Percentiles rank a stretch among this genome's conserved stretches.
These are phyloP conservation scores for Boletales sp. DNA, from an alignment of 768 basidiomycete genomes.

Conservation along the genomic window DNA sequence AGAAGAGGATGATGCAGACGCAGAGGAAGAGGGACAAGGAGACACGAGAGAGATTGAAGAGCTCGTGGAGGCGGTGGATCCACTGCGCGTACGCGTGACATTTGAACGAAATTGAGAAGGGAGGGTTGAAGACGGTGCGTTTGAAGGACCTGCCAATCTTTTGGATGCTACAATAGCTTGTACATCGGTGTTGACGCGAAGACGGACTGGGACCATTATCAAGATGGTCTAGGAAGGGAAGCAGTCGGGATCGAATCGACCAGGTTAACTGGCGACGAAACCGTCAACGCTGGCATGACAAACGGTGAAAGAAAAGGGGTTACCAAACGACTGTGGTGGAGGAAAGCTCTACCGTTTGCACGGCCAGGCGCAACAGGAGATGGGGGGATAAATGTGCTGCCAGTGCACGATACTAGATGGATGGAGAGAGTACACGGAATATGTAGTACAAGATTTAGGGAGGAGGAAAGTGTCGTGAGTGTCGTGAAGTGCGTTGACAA, in stretches of 20 bases:
- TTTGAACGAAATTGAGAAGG: conserved; percentile 11
- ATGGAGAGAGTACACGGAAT: conserved; percentile 13
- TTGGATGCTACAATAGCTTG: conserved; percentile 33
- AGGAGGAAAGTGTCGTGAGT: conserved; percentile 21
- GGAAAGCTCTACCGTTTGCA: background rate
- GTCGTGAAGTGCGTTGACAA: conserved; percentile 20
- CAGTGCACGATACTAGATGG: background rate
- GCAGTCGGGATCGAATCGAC: background rate
- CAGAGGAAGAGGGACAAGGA: conserved; percentile 44
- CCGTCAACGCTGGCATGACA: conserved; percentile 8
- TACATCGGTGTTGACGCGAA: conserved; percentile 48
- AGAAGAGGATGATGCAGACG: conserved; percentile 49
- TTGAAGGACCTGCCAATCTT: conserved; percentile 27
- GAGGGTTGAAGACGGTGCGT: conserved; percentile 23
- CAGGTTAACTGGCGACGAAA: conserved; percentile 1
- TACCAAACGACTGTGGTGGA: conserved; percentile 6
- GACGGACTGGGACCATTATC: conserved; percentile 43
- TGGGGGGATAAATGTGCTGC: background rate
- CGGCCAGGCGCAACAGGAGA: background rate
- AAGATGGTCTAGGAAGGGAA: background rate
- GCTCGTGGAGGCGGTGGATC: conserved; percentile 53
- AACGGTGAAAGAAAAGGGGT: background rate
- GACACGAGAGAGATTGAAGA: conserved; percentile 57
- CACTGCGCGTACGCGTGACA: conserved; percentile 40
- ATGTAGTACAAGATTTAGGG: conserved; percentile 16